A percentile compares a stretch with the other conserved stretches of the same genome.
phyloP scores from a whole-genome alignment of 257 asterid genomes.

The Nicotiana benthamiana region DNA sequence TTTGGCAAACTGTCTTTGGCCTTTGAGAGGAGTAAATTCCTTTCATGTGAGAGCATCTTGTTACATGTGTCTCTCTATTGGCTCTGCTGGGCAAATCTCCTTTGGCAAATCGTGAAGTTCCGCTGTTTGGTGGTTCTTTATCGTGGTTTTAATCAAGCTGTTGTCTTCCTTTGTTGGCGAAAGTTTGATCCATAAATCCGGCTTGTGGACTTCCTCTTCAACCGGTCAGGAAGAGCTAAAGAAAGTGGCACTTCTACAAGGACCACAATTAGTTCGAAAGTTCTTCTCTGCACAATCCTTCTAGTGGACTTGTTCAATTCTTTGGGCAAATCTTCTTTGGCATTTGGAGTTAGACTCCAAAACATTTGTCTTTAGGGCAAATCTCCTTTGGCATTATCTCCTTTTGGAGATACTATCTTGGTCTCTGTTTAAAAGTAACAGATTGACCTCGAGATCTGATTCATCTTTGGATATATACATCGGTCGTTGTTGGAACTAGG shows the following conservation, averaged over 20 bases:
- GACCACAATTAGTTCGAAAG: slow-evolving; percentile 18
- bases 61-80: slow-evolving; percentile 10
- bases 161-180: slow-evolving; percentile 9
- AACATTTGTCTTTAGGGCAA: slow-evolving; percentile 44
- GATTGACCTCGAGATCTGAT: slow-evolving; percentile 5
- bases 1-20: slow-evolving; percentile 53
- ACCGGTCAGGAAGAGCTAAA: slow-evolving; percentile 9
- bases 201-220: slow-evolving; percentile 11
- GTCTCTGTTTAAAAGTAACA: slow-evolving; percentile 16
- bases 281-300: slow-evolving; percentile 11
- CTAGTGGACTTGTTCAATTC: slow-evolving; percentile 18
- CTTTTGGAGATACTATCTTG: slow-evolving; percentile 45
- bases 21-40: slow-evolving; percentile 25
- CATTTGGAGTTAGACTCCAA: slow-evolving; percentile 43
- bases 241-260: slow-evolving; percentile 1
- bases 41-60: slow-evolving; percentile 21
- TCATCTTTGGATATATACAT: neutral
- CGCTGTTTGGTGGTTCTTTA: slow-evolving; percentile 23
- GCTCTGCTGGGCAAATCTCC: slow-evolving; percentile 52
- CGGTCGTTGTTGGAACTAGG: neutral
- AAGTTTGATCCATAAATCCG: neutral
- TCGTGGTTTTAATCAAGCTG: slow-evolving; percentile 10
- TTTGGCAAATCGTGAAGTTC: slow-evolving; percentile 44
- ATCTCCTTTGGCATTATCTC: slow-evolving; percentile 95
- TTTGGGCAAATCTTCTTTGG: slow-evolving; percentile 73